Percentiles rank a stretch among this genome's conserved stretches.
Evolutionary conservation across 202 grass and related monocot species (phyloP).

Genomic region (Setaria viridis): DNA sequence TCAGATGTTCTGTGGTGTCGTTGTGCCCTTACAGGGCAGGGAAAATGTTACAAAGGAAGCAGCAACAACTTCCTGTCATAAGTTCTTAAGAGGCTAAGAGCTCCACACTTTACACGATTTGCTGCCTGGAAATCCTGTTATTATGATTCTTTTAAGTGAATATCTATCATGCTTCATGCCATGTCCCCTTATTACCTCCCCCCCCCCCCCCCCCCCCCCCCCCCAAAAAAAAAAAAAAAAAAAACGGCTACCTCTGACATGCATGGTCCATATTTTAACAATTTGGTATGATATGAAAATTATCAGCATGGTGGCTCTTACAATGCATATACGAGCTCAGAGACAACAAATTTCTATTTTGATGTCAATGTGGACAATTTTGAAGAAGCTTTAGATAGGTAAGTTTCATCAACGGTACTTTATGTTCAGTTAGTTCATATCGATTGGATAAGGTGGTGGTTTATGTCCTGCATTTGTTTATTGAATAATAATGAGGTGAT

Average conservation of each 20-base stretch:
- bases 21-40: neutral
- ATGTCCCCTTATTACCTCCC: conserved; percentile 14
- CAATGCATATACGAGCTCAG: conserved; percentile 77
- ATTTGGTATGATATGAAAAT: conserved; percentile 44
- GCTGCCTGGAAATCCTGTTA: neutral
- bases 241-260: conserved; percentile 31
- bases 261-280: conserved; percentile 35
- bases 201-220: too few relatives aligned
- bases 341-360: conserved; percentile 88
- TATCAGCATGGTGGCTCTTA: conserved; percentile 84
- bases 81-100: neutral
- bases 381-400: conserved; percentile 93
- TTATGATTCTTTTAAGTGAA: conserved; percentile 15
- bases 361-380: conserved; percentile 90
- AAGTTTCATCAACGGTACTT: conserved; percentile 34
- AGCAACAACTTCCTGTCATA: neutral
- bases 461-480: conserved; percentile 35
- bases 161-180: conserved; percentile 26
- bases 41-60: neutral
- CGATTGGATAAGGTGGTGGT: conserved; percentile 8
- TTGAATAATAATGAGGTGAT: conserved; percentile 40
- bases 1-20: neutral
- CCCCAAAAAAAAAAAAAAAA: too few relatives aligned
- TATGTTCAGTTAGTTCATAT: conserved; percentile 14
- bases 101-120: conserved; percentile 2